Base-by-base conservation (phyloP, 805 yeast species). In the Candida broadrunensis region DNA sequence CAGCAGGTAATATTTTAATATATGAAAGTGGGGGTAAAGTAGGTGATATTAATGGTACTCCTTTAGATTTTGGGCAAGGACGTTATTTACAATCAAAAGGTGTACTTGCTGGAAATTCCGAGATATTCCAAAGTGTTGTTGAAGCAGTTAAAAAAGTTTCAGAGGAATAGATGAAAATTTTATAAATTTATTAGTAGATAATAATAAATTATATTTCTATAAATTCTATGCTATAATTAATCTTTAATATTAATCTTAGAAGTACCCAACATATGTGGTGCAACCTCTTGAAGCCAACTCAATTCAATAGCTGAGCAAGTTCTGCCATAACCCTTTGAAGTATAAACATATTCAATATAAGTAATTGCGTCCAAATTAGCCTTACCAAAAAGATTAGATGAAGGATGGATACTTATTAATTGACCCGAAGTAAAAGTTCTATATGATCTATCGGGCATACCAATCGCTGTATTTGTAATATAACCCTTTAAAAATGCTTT, bases 311-410 rank as follows among this genome's bases (percentile, higher is more conserved):
- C 80, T 36, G 89, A 82, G n/a, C 90, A 96, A 46, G 73, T 83
- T 52, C 99, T 73, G 0, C 95, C 98, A 55, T 90, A 93, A 1
- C 96, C 96, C 60, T 88, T 88, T 12, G 90, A 77, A 1, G 99
- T 93, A 59, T 77, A 91, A 13, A 93, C 97, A 58, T 87, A 90
- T 63, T 93, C 99, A 27, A 89, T 81, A 67, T 88, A 93, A 95
- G 93, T 83, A 40, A 93, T 81, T 1, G 95, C 96, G 49, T 91
- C 96, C 34, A 81, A 72, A 49, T 78, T 77, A 9, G 62, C 40
- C 48, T 77, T 77, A 5, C 97, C 96, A 63, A 91, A 93, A 31
- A 93, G 65, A 60, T 86, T 65, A 0, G 96, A 88, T 0, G 96
- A 85, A 0, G 98, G 98, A 56, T 91, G 98, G 9, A 91, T 80